Evolutionary conservation across 768 basidiomycete species (phyloP), one percentile per base, ranked within the genome.

Genomic region (Tephrocybe sp.): DNA sequence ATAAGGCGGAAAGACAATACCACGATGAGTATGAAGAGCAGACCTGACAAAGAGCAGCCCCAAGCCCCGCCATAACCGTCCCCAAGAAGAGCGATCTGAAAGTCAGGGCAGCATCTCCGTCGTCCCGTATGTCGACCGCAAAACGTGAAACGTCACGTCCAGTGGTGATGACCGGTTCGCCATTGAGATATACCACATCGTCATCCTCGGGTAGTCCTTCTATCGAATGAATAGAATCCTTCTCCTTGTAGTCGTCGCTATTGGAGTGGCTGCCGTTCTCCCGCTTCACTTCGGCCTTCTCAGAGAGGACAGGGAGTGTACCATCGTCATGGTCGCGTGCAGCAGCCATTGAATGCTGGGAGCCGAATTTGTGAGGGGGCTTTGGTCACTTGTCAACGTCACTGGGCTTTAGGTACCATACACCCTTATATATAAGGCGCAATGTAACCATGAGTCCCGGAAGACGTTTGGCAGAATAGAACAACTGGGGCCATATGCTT

Each of bases 11-110:
- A 15, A 23, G 39, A 39, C 18, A 45, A 18, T 34, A 11, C 28
- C 24, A 14, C 18, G 15, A 26, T 4, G 17, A 11, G 28, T 38
- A 45, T 25, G 20, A 24, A n/a, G 53, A 6, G 34, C 68, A 12
- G 49, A 80, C 81, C 75, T 85, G 80, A 48, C 67, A 69, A 36
- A 85, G 65, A 6, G 80, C 75, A n/a, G 84, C 81, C 7, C 81
- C 81, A 21, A 85, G 67, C 10, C 77, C 81, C 18, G 81, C 80
- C 56, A 83, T 72, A 0, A 79, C 51, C 0, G 83, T 83, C 3
- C 81, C 83, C n/a, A 84, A 60, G 26, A 78, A 58, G 12, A 81
- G 54, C 3, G 83, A 84, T 21, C 83, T 71, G 58, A 85, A 76
- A 0, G 82, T 84, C 23, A 84, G 60, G 1, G 83, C 73, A 15